Evolutionary conservation across 179 eudicot genomes (phyloP), one percentile per base, ranked within the genome.

Genomic region (Actinidia chinensis): DNA sequence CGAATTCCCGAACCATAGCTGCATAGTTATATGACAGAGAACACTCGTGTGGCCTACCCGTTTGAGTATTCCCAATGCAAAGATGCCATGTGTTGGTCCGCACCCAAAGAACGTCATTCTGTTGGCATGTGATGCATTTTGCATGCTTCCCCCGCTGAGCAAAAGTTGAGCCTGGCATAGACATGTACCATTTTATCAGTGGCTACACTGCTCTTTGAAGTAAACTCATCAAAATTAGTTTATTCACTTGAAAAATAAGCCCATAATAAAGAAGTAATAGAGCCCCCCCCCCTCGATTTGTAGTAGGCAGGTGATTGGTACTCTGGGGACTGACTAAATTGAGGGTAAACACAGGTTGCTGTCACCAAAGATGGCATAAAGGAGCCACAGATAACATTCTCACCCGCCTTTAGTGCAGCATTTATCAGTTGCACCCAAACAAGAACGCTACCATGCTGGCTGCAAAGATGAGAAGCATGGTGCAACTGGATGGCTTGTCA

Each of bases 151-250:
- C 23, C 98, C 98, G 13, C 97, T 95, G 68, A 95, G 95, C 94
- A 93, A 89, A 93, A 89, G 87, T 87, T 95, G 50, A 93, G 64
- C 90, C 75, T 95, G 74, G 86, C 97, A 17, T 98, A 95, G 81
- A 93, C 99, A 95, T 95, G 99, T 95, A 93, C 68, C 99, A 95
- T 81, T 95, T 95, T 87, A 95, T 95, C 81, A 95, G 99, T 33
- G 99, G 99, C 89, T 95, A 95, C 85, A 95, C 99, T 15, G 99
- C 99, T 82, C 83, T 93, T 87, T 98, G 93, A 88, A 28, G 67
- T 61, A 54, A 14, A 36, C 11, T 25, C 60, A 28, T 44, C 50
- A 22, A 63, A 52, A 42, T n/a, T 69, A 1, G 7, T 44, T 33
- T 33, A 8, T 13, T n/a, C 36, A 33, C 48, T 22, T 42, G 22